These are phyloP conservation scores for Fusarium redolens DNA, from an alignment of 2,329 filamentous ascomycete genomes.

Conservation along the genomic window DNA sequence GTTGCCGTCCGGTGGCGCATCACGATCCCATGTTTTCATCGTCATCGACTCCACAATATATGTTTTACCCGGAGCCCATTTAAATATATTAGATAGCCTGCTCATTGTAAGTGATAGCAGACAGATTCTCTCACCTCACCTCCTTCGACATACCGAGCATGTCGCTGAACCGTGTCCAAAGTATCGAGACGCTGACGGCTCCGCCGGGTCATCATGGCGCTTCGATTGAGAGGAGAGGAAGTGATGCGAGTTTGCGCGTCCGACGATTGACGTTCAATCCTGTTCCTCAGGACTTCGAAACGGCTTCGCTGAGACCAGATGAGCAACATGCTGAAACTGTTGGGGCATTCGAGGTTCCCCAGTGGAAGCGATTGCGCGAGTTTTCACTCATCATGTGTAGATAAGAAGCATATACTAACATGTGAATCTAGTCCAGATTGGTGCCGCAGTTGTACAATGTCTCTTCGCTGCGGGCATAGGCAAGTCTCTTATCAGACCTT, in stretches of 20 bases:
- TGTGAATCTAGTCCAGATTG: conserved; percentile 44
- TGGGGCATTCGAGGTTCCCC: conserved; percentile 65
- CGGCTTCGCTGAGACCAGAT: conserved; percentile 53
- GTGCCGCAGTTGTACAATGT: conserved; percentile 58
- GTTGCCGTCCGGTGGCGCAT: conserved; percentile 26
- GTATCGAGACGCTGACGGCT: conserved; percentile 61
- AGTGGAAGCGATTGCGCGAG: conserved; percentile 65
- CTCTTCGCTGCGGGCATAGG: conserved; percentile 78
- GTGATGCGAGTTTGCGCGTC: conserved; percentile 60
- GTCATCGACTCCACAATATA: conserved; percentile 28
- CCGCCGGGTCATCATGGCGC: conserved; percentile 46
- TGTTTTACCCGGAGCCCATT: conserved; percentile 5
- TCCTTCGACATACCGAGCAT: conserved; percentile 47
- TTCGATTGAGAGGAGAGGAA: conserved; percentile 50
- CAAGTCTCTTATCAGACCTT: not conserved
- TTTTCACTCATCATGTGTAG: not conserved
- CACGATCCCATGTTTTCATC: conserved; percentile 26
- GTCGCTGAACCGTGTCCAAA: conserved; percentile 65
- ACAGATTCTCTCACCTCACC: not conserved
- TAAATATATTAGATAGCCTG: conserved; percentile 2
- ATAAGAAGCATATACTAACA: conserved; percentile 11
- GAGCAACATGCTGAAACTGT: conserved; percentile 56
- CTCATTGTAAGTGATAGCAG: not conserved
- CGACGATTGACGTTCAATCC: conserved; percentile 66
- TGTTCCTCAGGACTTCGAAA: conserved; percentile 64